These are phyloP conservation scores for Venturia asperata DNA, from an alignment of 2,329 filamentous ascomycete genomes.

Conservation along the genomic window DNA sequence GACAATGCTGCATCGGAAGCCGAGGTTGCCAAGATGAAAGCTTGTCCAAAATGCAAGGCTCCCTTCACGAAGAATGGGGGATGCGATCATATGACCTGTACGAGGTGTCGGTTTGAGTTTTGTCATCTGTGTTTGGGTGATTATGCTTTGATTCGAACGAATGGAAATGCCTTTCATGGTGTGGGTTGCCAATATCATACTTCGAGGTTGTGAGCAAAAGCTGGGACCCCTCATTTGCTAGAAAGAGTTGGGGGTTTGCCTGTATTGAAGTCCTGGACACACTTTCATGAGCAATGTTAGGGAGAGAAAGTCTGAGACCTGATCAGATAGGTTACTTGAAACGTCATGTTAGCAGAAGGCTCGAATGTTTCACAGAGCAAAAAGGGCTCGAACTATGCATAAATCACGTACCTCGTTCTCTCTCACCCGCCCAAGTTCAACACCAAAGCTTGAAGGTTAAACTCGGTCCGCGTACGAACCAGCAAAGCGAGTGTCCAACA, in stretches of 20 bases:
- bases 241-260: no score
- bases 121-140: neutral
- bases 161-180: neutral
- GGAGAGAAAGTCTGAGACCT: no score
- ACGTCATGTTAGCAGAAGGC: no score
- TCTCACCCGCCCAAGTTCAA: neutral
- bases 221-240: no score
- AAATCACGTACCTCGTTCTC: neutral
- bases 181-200: neutral
- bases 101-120: neutral
- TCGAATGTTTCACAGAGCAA: no score
- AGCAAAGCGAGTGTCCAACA: neutral
- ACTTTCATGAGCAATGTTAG: no score
- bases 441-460: neutral
- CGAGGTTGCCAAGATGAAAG: neutral
- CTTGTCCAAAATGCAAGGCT: neutral
- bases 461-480: no score
- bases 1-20: neutral
- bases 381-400: no score
- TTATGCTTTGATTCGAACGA: neutral
- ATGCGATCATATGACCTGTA: conserved; percentile 4
- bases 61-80: neutral
- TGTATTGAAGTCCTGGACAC: no score
- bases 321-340: no score
- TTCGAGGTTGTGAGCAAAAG: neutral